phyloP scores from a whole-genome alignment of 306 rosid species.

The Trichosanthes cucumerina region DNA sequence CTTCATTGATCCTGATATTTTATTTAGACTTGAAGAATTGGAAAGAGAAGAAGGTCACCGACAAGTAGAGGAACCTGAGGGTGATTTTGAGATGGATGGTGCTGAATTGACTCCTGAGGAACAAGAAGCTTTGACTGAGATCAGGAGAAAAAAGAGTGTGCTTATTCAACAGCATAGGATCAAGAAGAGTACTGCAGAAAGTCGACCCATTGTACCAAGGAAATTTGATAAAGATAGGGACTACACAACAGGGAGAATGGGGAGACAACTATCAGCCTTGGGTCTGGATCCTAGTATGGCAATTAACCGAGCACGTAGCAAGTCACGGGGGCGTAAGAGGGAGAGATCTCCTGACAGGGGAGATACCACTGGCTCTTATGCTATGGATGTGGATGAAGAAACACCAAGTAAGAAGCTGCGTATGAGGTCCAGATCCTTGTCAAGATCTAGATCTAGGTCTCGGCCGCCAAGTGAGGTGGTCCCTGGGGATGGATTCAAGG shows the following conservation, averaged over 20 bases:
- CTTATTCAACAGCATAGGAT: constrained; percentile 68
- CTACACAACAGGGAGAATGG: constrained; percentile 68
- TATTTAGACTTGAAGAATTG: constrained; percentile 67
- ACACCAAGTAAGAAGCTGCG: constrained; percentile 62
- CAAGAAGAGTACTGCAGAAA: constrained; percentile 83
- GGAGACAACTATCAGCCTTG: constrained; percentile 57
- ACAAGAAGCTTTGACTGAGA: constrained; percentile 46
- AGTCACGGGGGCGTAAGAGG: constrained; percentile 64
- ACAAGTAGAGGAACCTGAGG: constrained; percentile 37
- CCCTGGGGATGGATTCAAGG: constrained; percentile 81
- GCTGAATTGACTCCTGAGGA: constrained; percentile 53
- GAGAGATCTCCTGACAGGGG: constrained; percentile 47
- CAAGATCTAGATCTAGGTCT: constrained; percentile 38
- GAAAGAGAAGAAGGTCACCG: constrained; percentile 65
- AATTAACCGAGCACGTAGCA: constrained; percentile 59
- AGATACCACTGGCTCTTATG: constrained; percentile 22
- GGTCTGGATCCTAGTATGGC: constrained; percentile 68
- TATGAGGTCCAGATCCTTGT: constrained; percentile 33
- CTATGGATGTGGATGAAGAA: constrained; percentile 61
- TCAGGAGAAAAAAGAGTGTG: constrained; percentile 57
- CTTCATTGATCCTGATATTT: constrained; percentile 69
- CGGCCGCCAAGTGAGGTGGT: constrained; percentile 56
- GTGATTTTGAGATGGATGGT: constrained; percentile 63
- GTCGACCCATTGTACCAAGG: constrained; percentile 69
- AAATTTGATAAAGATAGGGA: constrained; percentile 56